A percentile compares a stretch with the other conserved stretches of the same genome.
Conservation (phyloP, 257 asterid genomes). For the Ballota nigra region DNA sequence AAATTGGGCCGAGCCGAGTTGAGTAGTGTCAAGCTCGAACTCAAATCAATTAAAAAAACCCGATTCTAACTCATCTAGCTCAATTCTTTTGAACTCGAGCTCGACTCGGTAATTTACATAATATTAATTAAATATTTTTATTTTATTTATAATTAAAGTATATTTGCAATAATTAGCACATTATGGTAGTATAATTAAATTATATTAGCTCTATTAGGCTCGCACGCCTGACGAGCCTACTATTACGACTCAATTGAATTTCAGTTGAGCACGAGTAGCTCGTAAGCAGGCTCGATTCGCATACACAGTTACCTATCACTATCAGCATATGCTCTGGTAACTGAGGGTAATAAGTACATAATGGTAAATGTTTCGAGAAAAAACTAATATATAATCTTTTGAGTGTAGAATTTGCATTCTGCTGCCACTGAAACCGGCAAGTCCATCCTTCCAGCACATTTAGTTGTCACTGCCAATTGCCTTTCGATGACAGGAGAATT, state of each 20-base stretch:
- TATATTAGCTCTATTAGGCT: neutral
- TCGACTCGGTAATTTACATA: no score
- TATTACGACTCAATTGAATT: neutral
- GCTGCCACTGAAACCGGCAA: constrained; percentile 78
- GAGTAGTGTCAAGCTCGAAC: no score
- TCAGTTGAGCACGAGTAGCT: neutral
- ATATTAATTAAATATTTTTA: no score
- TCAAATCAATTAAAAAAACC: no score
- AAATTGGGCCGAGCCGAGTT: no score
- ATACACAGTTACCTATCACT: no score
- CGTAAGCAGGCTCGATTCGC: no score
- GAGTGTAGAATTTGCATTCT: constrained; percentile 64
- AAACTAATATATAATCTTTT: constrained; percentile 31
- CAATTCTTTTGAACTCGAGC: no score
- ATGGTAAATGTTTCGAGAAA: constrained; percentile 2
- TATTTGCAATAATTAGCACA: neutral
- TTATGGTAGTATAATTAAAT: neutral
- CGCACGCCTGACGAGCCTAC: neutral
- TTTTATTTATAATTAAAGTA: no score
- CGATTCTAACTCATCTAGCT: no score
- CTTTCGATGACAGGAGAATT: constrained; percentile 80
- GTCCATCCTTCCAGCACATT: constrained; percentile 74
- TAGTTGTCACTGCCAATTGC: constrained; percentile 71
- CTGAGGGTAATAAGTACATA: neutral
- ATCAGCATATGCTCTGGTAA: no score